Evolutionary conservation across 106 monocot species (phyloP), one percentile per base, ranked within the genome.

Genomic region (Narthecium ossifragum): DNA sequence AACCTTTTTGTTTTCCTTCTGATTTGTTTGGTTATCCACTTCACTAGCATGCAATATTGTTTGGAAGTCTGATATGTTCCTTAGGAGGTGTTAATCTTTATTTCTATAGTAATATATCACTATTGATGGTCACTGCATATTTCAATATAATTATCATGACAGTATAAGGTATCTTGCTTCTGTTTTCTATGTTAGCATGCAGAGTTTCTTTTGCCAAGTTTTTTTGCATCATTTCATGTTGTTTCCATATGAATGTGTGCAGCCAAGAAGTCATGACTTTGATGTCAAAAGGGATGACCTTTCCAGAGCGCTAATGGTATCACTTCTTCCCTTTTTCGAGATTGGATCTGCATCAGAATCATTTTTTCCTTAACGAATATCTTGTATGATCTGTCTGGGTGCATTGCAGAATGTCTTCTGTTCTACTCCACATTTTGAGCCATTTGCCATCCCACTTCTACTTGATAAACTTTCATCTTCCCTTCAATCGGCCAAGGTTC

Each of bases 401-500:
- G 13, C 54, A 23, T 68, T 77, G 50, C 74, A 98, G 98, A 21
- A 65, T 66, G 81, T 79, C 18, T 87, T 91, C 69, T 87, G 73
- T 66, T 87, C 87, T 65, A 72, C 86, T 59, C 75, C 90, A 64
- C 64, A 74, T 51, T 91, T 91, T 72, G 98, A 87, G 63, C 86
- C 83, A 65, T 79, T 79, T 81, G 70, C 74, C 8, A 81, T 98
- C 21, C 87, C 91, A 53, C 59, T 98, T 33, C 70, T 98, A 57
- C 87, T 98, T 62, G 98, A 98, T 14, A 98, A 98, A 41, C 91
- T 98, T 60, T 86, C 87, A 13, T 87, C 98, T 34, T 72, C 85
- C 70, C 79, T 98, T 81, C 80, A 68, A 60, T 68, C 77, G 59
- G 86, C 98, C 46, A 98, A 91, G 98, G 98, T 91, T 77, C 64